Evolutionary conservation across 2,329 filamentous ascomycete genomes (phyloP).

Genomic region (Anthostomella pinea): DNA sequence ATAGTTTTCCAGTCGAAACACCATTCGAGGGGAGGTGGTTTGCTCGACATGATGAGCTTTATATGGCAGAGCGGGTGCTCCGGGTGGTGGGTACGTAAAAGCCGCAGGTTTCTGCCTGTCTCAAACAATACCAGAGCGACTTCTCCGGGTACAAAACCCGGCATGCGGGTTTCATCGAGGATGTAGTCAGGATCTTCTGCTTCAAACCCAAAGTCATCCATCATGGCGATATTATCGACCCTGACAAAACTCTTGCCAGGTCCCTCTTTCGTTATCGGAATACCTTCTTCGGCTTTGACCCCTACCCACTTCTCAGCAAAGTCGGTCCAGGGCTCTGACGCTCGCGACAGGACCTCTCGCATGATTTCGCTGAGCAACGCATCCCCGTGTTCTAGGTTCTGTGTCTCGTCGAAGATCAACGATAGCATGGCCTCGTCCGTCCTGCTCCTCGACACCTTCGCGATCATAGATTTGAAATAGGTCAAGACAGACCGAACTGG

Average conservation of each 20-base stretch:
- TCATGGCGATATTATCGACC: constrained; percentile 50
- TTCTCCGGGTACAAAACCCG: constrained; percentile 68
- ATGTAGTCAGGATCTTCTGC: constrained; percentile 58
- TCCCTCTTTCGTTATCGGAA: constrained; percentile 50
- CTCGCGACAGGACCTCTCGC: constrained; percentile 62
- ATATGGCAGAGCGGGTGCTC: constrained; percentile 63
- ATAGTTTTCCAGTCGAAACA: constrained; percentile 71
- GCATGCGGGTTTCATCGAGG: constrained; percentile 64
- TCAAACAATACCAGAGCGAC: constrained; percentile 74
- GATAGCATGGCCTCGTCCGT: constrained; percentile 62
- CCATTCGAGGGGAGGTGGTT: constrained; percentile 62
- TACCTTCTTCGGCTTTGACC: constrained; percentile 55
- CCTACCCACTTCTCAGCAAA: constrained; percentile 75
- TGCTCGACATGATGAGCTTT: constrained; percentile 43
- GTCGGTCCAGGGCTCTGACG: constrained; percentile 64
- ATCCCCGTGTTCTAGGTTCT: constrained; percentile 62
- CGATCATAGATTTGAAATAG: constrained; percentile 51
- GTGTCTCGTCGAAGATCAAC: constrained; percentile 58
- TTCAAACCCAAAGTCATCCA: constrained; percentile 59
- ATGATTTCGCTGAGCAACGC: constrained; percentile 61
- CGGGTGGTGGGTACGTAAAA: constrained; percentile 68
- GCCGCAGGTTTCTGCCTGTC: constrained; percentile 71
- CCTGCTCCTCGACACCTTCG: constrained; percentile 41
- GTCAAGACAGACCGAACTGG: constrained; percentile 47
- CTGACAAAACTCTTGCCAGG: constrained; percentile 58